Conservation (phyloP, 371 early-diverging fungal genomes). For the Spiromyces aspiralis region DNA sequence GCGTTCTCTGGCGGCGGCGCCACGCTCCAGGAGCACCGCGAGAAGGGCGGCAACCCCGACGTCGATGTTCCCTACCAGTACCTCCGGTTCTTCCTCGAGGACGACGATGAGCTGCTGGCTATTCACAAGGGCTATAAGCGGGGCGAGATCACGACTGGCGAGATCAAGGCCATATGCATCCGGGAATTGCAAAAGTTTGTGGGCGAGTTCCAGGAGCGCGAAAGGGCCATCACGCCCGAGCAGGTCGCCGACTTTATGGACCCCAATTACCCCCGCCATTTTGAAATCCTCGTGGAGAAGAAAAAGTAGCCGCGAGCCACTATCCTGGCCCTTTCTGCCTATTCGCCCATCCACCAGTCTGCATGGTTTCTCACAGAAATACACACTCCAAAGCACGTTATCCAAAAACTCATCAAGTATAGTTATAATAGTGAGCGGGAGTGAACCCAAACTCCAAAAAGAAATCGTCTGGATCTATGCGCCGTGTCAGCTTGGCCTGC, state of each 20-base stretch:
- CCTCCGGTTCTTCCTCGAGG: conserved; percentile 92
- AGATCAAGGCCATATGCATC: conserved; percentile 91
- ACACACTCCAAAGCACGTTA: no score
- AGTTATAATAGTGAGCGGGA: conserved; percentile 9
- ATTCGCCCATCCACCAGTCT: no score
- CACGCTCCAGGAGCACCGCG: conserved; percentile 80
- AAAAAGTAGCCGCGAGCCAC: conserved; percentile 5
- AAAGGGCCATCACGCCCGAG: conserved; percentile 46
- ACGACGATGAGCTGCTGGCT: conserved; percentile 77
- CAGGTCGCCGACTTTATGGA: conserved; percentile 49
- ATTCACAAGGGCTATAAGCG: conserved; percentile 63
- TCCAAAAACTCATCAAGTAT: no score
- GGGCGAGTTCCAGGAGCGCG: conserved; percentile 68
- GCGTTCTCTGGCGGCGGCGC: conserved; percentile 97
- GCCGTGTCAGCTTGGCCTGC: background rate
- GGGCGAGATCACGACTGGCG: conserved; percentile 84
- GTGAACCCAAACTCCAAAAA: conserved; percentile 2
- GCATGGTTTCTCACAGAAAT: no score
- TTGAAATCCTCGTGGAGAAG: conserved; percentile 8
- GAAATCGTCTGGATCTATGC: conserved; percentile 5
- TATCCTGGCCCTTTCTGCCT: no score
- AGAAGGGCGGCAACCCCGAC: conserved; percentile 90
- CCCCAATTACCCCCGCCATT: conserved; percentile 22
- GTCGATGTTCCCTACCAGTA: conserved; percentile 98
- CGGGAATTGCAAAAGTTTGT: conserved; percentile 73